Evolutionary conservation across 2,329 filamentous ascomycete genomes (phyloP).

Genomic region (Penicillium fuscoglaucum): DNA sequence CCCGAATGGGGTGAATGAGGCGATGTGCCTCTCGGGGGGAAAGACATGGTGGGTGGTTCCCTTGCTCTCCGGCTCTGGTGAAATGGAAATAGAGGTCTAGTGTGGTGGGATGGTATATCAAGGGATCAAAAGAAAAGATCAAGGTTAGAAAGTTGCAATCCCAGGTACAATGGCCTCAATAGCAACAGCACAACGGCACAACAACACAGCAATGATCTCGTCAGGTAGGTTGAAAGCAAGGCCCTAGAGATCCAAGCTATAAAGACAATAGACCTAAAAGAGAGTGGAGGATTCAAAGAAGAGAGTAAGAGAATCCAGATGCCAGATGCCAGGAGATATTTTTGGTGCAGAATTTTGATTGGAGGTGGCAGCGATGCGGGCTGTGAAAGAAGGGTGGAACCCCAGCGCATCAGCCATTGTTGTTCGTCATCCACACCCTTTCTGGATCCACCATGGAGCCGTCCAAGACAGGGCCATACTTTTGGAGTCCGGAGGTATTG

Average conservation of each 20-base stretch:
- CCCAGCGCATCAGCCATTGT: slow-evolving; percentile 15
- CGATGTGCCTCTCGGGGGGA: slow-evolving; percentile 20
- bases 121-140: neutral
- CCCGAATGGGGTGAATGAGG: slow-evolving; percentile 23
- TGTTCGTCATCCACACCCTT: slow-evolving; percentile 20
- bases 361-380: slow-evolving; percentile 17
- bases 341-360: slow-evolving; percentile 28
- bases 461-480: neutral
- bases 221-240: neutral
- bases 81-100: neutral
- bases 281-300: neutral
- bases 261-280: neutral
- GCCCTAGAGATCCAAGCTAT: slow-evolving; percentile 3
- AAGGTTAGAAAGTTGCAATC: neutral
- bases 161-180: neutral
- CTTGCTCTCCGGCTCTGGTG: neutral
- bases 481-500: too few species aligned
- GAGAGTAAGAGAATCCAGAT: slow-evolving; percentile 5
- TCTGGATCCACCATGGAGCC: slow-evolving; percentile 14
- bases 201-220: neutral
- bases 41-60: slow-evolving; percentile 22
- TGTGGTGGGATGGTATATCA: neutral
- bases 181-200: neutral
- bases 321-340: slow-evolving; percentile 24
- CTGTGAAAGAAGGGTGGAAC: slow-evolving; percentile 17